These are phyloP conservation scores for Phoenix roebelenii DNA, from an alignment of 176 grass and related monocot genomes.

Conservation along the genomic window DNA sequence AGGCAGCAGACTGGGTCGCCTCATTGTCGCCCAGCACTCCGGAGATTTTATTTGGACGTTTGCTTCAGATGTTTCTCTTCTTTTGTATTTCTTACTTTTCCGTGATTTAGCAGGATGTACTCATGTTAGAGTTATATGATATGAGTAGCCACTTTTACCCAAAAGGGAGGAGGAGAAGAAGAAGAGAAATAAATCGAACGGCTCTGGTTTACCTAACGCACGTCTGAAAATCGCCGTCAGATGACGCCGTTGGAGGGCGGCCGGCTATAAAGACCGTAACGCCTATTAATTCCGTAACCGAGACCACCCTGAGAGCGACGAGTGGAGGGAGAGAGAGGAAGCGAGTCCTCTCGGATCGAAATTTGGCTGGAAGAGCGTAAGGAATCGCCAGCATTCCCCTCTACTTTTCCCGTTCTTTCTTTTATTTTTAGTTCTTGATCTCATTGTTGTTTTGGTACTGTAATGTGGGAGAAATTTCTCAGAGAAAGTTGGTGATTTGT, in stretches of 20 bases:
- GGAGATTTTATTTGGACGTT: too few relatives aligned
- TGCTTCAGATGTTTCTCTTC: too few relatives aligned
- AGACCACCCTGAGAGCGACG: background rate
- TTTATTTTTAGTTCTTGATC: background rate
- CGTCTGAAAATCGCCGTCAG: background rate
- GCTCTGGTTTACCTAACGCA: background rate
- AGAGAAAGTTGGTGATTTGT: background rate
- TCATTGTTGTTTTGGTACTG: background rate
- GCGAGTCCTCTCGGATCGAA: background rate
- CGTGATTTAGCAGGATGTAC: too few relatives aligned
- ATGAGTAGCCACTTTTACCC: too few relatives aligned
- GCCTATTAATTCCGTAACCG: too few relatives aligned
- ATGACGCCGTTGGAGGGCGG: background rate
- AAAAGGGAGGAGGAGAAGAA: too few relatives aligned
- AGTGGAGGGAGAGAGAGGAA: background rate
- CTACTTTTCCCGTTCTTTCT: background rate
- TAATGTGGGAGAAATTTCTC: background rate
- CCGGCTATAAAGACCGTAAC: background rate
- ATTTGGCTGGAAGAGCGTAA: background rate
- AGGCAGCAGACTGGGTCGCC: too few relatives aligned
- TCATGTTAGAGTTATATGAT: too few relatives aligned
- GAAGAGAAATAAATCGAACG: too few relatives aligned
- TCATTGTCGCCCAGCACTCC: too few relatives aligned
- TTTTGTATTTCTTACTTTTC: too few relatives aligned
- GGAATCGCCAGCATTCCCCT: background rate